Base-by-base conservation (phyloP, 2,329 filamentous ascomycete genomes). In the Fusarium sp. region DNA sequence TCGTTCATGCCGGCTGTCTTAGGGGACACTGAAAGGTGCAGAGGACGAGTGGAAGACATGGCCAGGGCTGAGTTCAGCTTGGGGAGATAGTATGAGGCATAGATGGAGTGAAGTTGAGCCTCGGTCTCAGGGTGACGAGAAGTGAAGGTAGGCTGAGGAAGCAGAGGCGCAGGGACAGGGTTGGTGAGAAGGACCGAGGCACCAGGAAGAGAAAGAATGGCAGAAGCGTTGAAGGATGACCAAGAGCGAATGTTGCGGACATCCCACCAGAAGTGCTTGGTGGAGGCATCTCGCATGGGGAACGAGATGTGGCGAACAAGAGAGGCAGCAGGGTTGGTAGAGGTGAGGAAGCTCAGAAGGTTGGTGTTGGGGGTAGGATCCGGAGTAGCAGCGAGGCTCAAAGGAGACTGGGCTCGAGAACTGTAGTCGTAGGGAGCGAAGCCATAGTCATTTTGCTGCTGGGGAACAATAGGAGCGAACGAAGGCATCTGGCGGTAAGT, bases 201-300 rank as follows among this genome's bases (percentile, higher is more conserved):
- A 31, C 89, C 90, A 1, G 91, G 91, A 46, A 97, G 89, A 8
- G 88, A 84, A 71, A 91, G 85, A 77, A 98, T 90, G 60, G 90
- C 89, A 56, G 85, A 79, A 13, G 92, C 83, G 70, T 88, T 93
- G 86, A 98, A 98, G 72, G 89, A 87, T 53, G 87, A 87, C 95
- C 95, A 98, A 66, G 89, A 87, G 67, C 93, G 89, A 71, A 98
- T 85, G 78, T 97, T 95, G 72, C 95, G 92, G 62, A 97, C 87
- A 76, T 98, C 95, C 92, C 93, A 98, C 95, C 95, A 98, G 80
- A 95, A 97, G 82, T 97, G 90, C 79, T 91, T 93, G 74, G 87
- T 91, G 80, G 85, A 87, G 75, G 85, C 90, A 78, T 89, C 92
- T 69, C 84, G 88, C 75, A 85, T 84, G 69, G 81, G 89, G 77